Evolutionary conservation across 176 grass and related monocot species (phyloP).

Genomic region (Bothriochloa decipiens): DNA sequence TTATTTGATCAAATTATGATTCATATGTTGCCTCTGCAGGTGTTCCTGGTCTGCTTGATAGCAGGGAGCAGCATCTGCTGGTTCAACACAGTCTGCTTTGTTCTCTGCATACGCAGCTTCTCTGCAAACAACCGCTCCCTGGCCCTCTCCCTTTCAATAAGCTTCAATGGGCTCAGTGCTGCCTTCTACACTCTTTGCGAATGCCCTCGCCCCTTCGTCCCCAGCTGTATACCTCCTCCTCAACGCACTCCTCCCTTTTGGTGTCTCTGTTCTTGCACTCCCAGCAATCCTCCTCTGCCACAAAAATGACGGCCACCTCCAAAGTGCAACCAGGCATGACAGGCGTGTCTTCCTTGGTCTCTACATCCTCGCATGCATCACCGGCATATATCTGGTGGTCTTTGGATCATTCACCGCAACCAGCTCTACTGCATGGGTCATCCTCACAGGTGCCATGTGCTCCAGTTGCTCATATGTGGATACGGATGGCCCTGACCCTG

Average conservation of each 20-base stretch:
- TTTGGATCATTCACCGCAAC: constrained; percentile 61
- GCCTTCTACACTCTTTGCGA: constrained; percentile 69
- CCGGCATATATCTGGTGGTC: constrained; percentile 70
- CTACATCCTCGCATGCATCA: constrained; percentile 73
- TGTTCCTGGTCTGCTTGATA: constrained; percentile 80
- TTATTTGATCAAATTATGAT: background rate
- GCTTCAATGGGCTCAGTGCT: constrained; percentile 89
- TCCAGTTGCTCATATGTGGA: constrained; percentile 33
- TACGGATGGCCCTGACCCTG: constrained; percentile 30
- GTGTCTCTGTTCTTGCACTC: constrained; percentile 58
- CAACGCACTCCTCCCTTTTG: constrained; percentile 69
- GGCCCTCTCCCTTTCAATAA: constrained; percentile 84
- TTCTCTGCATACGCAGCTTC: constrained; percentile 85
- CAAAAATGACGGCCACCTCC: constrained; percentile 45
- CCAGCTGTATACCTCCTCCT: constrained; percentile 78
- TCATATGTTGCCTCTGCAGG: constrained; percentile 42
- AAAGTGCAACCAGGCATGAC: constrained; percentile 42
- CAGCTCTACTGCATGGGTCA: constrained; percentile 37
- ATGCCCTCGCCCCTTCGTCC: constrained; percentile 51
- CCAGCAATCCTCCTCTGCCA: constrained; percentile 63
- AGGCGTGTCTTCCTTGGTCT: constrained; percentile 64
- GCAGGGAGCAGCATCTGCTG: constrained; percentile 96
- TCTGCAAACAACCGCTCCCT: constrained; percentile 62
- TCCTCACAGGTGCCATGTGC: constrained; percentile 78
- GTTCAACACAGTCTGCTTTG: constrained; percentile 99